These are phyloP conservation scores for Thraustochytrium sp. DNA, from an alignment of 352 stramenopile species.

Conservation along the genomic window DNA sequence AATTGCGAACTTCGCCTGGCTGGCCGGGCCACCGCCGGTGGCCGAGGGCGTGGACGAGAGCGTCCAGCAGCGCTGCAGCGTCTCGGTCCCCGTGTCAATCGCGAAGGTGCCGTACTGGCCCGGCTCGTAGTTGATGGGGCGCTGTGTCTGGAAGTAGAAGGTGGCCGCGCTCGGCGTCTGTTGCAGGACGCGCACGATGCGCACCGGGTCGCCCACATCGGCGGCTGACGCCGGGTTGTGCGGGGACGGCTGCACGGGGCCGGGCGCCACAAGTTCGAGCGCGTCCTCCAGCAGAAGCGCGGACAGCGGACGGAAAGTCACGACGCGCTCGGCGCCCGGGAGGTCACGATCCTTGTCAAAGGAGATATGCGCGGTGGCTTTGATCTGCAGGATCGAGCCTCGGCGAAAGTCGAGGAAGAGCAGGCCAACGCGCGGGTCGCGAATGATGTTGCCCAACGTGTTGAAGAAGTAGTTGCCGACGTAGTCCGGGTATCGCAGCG, in stretches of 20 bases:
- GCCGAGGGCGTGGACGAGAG: background rate
- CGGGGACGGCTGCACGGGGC: background rate
- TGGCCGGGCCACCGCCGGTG: background rate
- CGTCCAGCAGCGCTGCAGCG: background rate
- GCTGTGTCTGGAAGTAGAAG: background rate
- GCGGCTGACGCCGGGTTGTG: background rate
- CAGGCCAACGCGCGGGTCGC: conserved; percentile 1
- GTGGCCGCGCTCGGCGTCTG: background rate
- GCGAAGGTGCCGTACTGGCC: background rate
- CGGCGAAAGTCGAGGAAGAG: background rate
- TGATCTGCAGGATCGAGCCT: background rate
- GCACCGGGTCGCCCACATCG: background rate
- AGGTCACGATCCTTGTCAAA: background rate
- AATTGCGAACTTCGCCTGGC: background rate
- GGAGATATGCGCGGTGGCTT: background rate
- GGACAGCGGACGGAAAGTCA: background rate
- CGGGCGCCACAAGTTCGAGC: background rate
- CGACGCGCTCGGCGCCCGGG: background rate
- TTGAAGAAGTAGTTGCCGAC: conserved; percentile 25
- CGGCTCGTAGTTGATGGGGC: background rate
- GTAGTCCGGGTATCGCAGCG: conserved; percentile 52
- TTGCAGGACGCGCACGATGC: background rate
- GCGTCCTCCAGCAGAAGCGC: background rate
- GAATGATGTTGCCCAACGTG: conserved; percentile 8
- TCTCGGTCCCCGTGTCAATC: background rate